Conservation (phyloP, 2,329 filamentous ascomycete species). For the Xylariaceae sp. region DNA sequence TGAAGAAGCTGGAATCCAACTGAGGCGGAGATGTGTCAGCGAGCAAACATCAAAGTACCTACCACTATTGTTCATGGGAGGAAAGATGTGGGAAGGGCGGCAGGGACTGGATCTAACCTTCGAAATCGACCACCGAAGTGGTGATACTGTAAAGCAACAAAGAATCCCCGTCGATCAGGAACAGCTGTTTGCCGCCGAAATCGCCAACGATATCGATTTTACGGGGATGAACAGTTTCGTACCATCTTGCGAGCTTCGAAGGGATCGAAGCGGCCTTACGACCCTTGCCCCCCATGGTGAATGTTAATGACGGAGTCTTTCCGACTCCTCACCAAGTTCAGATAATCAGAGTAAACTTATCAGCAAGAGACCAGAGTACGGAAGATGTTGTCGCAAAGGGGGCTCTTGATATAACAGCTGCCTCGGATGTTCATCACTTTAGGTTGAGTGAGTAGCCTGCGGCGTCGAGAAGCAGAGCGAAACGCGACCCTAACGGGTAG, state of each 20-base stretch:
- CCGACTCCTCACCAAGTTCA: not conserved
- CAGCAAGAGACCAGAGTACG: no score
- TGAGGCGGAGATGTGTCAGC: constrained; percentile 1
- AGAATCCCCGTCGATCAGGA: constrained; percentile 69
- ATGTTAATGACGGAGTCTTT: not conserved
- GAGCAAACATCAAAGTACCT: not conserved
- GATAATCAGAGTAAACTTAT: no score
- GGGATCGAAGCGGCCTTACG: not conserved
- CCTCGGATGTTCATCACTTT: not conserved
- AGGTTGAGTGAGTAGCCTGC: not conserved
- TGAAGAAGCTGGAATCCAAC: constrained; percentile 62
- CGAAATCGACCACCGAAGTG: constrained; percentile 61
- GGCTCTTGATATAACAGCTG: not conserved
- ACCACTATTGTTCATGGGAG: no score
- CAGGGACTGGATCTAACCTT: constrained; percentile 37
- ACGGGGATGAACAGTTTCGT: constrained; percentile 24
- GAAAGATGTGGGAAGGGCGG: not conserved
- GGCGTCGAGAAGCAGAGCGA: not conserved
- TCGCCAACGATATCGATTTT: constrained; percentile 68
- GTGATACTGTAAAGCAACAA: constrained; percentile 61
- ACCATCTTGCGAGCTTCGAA: constrained; percentile 16
- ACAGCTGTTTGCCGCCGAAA: constrained; percentile 69
- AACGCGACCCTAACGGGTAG: no score
- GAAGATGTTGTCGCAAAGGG: no score
- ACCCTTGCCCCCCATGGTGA: constrained; percentile 1